Evolutionary conservation across 2,329 filamentous ascomycete genomes (phyloP).

Genomic region (Bisporella sp.): DNA sequence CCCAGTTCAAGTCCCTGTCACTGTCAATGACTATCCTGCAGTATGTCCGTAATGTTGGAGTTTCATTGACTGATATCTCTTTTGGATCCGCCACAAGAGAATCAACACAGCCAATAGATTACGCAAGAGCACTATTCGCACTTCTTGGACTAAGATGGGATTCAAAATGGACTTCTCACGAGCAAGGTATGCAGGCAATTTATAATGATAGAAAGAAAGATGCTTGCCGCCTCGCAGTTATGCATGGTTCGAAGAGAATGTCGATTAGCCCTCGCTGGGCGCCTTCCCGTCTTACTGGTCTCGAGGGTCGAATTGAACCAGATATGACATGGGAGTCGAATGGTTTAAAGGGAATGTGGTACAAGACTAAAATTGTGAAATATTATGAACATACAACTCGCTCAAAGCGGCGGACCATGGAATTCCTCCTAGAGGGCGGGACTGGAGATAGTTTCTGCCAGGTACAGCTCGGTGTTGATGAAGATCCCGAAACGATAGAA

Average conservation of each 20-base stretch:
- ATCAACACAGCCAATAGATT: slow-evolving; percentile 10
- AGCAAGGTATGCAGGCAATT: slow-evolving; percentile 9
- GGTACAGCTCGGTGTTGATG: background rate
- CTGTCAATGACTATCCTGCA: background rate
- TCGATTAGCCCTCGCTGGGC: background rate
- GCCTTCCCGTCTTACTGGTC: background rate
- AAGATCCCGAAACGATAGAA: slow-evolving; percentile 1
- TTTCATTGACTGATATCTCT: too few relatives aligned
- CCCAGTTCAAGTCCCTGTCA: slow-evolving; percentile 6
- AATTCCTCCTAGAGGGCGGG: background rate
- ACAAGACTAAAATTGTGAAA: background rate
- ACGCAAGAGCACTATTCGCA: slow-evolving; percentile 15
- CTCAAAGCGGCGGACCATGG: background rate
- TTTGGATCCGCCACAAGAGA: background rate
- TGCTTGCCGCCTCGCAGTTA: background rate
- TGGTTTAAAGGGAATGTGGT: background rate
- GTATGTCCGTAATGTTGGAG: too few relatives aligned
- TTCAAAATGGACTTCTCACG: slow-evolving; percentile 7
- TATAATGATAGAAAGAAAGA: background rate
- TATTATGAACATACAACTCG: background rate
- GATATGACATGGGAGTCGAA: background rate
- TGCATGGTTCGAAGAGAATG: background rate
- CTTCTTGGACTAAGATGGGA: slow-evolving; percentile 10
- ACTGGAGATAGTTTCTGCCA: background rate
- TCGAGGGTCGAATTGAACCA: background rate